A percentile compares a stretch with the other conserved stretches of the same genome.
Evolutionary conservation across 768 basidiomycete species (phyloP).

Genomic region (Tulasnella sp.): DNA sequence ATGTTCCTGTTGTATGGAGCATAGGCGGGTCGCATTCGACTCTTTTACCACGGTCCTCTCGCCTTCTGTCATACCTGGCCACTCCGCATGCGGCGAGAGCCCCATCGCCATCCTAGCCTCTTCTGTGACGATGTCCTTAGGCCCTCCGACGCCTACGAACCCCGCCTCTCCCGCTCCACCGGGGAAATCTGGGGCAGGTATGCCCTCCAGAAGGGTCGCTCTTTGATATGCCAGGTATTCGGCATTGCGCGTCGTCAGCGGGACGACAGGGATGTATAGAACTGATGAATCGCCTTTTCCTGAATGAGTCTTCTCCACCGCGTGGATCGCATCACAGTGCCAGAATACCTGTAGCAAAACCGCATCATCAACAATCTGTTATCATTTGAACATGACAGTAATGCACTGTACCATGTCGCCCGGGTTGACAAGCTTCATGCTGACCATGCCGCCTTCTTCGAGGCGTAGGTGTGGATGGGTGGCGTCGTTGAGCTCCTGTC

Average conservation of each 20-base stretch:
- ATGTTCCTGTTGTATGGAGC: no score
- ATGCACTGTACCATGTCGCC: constrained; percentile 39
- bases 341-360: constrained; percentile 8
- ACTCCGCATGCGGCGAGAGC: background rate
- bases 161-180: constrained; percentile 13
- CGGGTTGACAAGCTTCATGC: constrained; percentile 46
- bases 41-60: background rate
- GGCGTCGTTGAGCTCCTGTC: constrained; percentile 42
- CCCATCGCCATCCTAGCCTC: background rate
- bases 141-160: background rate
- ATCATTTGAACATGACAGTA: constrained; percentile 18
- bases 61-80: background rate
- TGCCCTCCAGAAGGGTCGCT: background rate
- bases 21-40: no score
- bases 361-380: background rate
- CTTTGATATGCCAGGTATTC: constrained; percentile 11
- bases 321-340: constrained; percentile 16
- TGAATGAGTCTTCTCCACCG: background rate
- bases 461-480: constrained; percentile 57
- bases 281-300: constrained; percentile 18
- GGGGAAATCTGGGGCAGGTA: constrained; percentile 15
- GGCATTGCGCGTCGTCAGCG: constrained; percentile 16
- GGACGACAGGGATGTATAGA: constrained; percentile 16
- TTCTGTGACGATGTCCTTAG: background rate
- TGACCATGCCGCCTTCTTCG: constrained; percentile 40